Base-by-base conservation (phyloP, 805 yeast species). In the Sugiyamaella smithiae region DNA sequence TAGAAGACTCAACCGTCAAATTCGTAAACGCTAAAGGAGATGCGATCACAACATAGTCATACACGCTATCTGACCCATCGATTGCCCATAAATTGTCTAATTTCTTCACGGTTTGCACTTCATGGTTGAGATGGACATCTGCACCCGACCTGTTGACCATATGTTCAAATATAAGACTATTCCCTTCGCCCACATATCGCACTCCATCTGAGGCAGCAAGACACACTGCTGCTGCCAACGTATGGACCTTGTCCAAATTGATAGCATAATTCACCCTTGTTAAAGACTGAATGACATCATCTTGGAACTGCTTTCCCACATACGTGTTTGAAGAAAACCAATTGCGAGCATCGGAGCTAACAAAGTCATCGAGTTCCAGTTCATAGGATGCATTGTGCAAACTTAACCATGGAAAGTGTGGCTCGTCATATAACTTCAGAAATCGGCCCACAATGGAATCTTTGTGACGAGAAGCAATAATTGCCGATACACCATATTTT, bases 221-320 rank as follows among this genome's bases (percentile, higher is more conserved):
- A 9, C 72, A 61, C 12, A 75, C 75, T 23, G 68, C 43, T 1
- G 72, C 63, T 0, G 71, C 80, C 16, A 75, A 51, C 0, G 69
- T 72, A 47, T 75, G 77, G n/a, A 75, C 66, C n/a, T 69, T 61
- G 40, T 67, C 58, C 5, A 73, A 43, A 47, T 72, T 62, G 20
- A 69, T 72, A 1, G 72, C 70, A 57, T 75, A 76, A 57, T 75
- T 76, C 43, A 65, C 73, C 46, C 80, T 57, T 0, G 77, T 71
- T 3, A 67, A 57, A 4, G 75, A 63, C 51, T 74, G 75, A 20
- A 72, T 53, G 8, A 74, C 53, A 5, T 68, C 68, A 26, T 51
- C 36, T 9, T 56, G 38, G 50, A 63, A 71, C 2, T 49, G 46
- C 7, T 52, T 45, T n/a, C 67, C 49, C 9, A 72, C 55, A 1